These are phyloP conservation scores for Trichosporon sp. DNA, from an alignment of 1,284 basidiomycete genomes.

Conservation along the genomic window DNA sequence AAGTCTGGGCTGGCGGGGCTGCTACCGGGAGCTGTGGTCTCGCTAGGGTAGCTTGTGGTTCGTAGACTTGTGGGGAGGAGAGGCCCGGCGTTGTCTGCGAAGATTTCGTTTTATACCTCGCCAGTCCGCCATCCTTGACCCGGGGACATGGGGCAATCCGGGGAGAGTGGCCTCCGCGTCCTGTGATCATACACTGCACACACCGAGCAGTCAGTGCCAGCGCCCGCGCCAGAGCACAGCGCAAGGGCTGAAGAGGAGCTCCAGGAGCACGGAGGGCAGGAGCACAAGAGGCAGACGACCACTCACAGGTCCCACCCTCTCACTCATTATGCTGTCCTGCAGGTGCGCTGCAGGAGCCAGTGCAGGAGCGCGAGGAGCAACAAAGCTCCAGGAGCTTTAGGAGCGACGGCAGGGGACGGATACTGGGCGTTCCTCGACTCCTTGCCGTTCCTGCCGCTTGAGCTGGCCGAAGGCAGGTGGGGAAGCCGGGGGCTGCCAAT, in stretches of 20 bases:
- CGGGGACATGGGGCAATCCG: not conserved
- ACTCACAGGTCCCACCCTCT: not conserved
- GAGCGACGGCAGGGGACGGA: not conserved
- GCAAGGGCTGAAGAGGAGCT: not conserved
- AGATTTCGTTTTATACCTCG: not conserved
- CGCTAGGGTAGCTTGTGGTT: not conserved
- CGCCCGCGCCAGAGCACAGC: constrained; percentile 2
- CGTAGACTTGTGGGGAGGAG: not conserved
- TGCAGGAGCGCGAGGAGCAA: not conserved
- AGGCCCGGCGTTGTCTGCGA: not conserved
- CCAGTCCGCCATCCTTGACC: not conserved
- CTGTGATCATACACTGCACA: not conserved
- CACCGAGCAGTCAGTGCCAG: constrained; percentile 5
- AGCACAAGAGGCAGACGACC: not conserved
- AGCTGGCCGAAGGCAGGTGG: not conserved
- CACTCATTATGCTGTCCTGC: not conserved
- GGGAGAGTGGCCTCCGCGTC: not conserved
- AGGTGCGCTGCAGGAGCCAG: not conserved
- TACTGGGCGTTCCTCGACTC: not conserved
- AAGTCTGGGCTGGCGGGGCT: not conserved
- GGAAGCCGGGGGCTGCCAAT: not conserved
- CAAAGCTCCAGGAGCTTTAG: not conserved
- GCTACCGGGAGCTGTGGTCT: not conserved
- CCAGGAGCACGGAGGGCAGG: not conserved
- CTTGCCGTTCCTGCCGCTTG: not conserved